Conservation (phyloP, 331 rosid genomes). For the Malus hybrid region DNA sequence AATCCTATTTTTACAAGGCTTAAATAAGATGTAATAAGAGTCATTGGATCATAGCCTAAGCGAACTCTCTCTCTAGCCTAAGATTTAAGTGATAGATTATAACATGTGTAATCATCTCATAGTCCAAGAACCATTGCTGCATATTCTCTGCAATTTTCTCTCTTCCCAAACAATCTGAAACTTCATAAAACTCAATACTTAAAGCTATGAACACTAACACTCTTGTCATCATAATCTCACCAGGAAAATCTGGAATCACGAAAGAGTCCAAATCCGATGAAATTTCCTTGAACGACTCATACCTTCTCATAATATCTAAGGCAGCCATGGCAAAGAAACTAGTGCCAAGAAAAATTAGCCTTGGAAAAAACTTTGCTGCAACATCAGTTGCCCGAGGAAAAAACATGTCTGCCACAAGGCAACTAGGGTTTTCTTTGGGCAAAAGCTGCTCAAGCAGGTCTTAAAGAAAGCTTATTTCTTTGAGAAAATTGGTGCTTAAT, state of each 20-base stretch:
- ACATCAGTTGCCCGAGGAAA: constrained; percentile 31
- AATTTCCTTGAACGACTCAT: constrained; percentile 22
- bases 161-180: too few relatives aligned
- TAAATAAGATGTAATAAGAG: too few relatives aligned
- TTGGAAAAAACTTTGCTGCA: constrained; percentile 38
- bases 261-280: constrained; percentile 28
- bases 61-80: too few relatives aligned
- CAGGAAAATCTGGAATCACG: constrained; percentile 24
- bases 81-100: too few relatives aligned
- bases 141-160: too few relatives aligned
- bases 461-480: constrained; percentile 9
- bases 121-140: too few relatives aligned
- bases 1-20: too few relatives aligned
- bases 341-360: constrained; percentile 34
- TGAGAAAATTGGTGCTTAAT: not conserved
- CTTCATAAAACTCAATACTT: too few relatives aligned
- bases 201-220: not conserved
- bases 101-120: too few relatives aligned
- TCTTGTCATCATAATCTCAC: constrained; percentile 13
- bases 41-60: too few relatives aligned
- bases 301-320: not conserved
- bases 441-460: constrained; percentile 18
- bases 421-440: constrained; percentile 17
- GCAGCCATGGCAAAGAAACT: constrained; percentile 32
- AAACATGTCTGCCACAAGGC: constrained; percentile 27